phyloP scores from a whole-genome alignment of 2,329 filamentous ascomycete genomes.

The Magnaporthiopsis rhizophila region DNA sequence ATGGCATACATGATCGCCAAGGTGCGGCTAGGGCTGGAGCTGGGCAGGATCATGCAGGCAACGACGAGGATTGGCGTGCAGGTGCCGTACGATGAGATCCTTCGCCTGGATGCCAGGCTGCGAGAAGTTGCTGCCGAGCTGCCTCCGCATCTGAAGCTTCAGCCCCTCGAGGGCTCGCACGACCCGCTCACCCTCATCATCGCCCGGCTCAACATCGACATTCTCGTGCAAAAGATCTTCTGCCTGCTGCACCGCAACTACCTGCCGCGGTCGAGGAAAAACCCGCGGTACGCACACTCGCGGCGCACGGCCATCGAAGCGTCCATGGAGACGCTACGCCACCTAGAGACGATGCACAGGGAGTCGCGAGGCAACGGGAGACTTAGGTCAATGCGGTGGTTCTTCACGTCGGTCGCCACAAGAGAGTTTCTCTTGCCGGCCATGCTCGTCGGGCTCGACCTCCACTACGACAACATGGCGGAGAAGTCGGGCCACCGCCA shows the following conservation, averaged over 20 bases:
- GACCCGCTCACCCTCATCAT: slow-evolving; percentile 82
- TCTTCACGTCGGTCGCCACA: slow-evolving; percentile 69
- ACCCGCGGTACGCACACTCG: slow-evolving; percentile 76
- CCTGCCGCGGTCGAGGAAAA: slow-evolving; percentile 67
- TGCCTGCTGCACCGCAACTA: slow-evolving; percentile 87
- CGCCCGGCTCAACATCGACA: slow-evolving; percentile 75
- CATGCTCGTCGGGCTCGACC: slow-evolving; percentile 75
- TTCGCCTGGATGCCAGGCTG: slow-evolving; percentile 54
- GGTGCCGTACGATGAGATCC: slow-evolving; percentile 55
- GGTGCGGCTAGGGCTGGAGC: slow-evolving; percentile 56
- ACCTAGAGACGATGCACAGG: slow-evolving; percentile 66
- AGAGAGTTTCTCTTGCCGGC: slow-evolving; percentile 82
- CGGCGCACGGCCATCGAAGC: slow-evolving; percentile 79
- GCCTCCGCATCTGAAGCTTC: slow-evolving; percentile 71
- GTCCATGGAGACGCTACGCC: slow-evolving; percentile 70
- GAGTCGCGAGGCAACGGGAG: slow-evolving; percentile 68
- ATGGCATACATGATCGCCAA: slow-evolving; percentile 75
- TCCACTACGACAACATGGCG: slow-evolving; percentile 59
- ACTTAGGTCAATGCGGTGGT: slow-evolving; percentile 67
- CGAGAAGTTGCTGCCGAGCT: slow-evolving; percentile 57
- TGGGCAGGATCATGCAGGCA: slow-evolving; percentile 64
- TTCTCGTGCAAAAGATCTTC: slow-evolving; percentile 81
- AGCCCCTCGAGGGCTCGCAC: slow-evolving; percentile 63
- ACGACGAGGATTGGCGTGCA: slow-evolving; percentile 47
- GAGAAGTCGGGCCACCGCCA: slow-evolving; percentile 31